Evolutionary conservation across 768 basidiomycete genomes (phyloP).

Genomic region (Kwoniella dejecticola): DNA sequence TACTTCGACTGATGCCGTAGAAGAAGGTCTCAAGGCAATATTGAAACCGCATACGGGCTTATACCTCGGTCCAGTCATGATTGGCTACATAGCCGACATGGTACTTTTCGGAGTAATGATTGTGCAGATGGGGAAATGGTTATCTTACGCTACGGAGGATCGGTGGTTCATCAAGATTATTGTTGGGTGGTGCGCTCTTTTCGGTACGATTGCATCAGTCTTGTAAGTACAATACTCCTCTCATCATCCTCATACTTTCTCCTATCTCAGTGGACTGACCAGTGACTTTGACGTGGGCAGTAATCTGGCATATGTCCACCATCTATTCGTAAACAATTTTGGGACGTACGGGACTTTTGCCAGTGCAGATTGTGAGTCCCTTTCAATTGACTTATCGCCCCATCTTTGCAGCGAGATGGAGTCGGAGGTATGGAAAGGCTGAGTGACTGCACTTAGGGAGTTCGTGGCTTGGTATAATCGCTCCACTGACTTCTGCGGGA

Average conservation of each 20-base stretch:
- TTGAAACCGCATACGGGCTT: slow-evolving; percentile 1
- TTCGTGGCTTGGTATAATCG: slow-evolving; percentile 12
- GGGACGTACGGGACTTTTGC: background rate
- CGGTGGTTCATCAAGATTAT: slow-evolving; percentile 11
- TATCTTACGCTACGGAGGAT: slow-evolving; percentile 3
- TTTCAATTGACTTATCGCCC: too few relatives aligned
- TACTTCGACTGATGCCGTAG: background rate
- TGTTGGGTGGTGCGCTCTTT: slow-evolving; percentile 6
- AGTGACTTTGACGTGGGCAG: too few relatives aligned
- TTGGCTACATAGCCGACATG: slow-evolving; percentile 6
- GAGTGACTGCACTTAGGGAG: too few relatives aligned
- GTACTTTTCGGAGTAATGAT: slow-evolving; percentile 11
- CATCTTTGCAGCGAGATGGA: too few relatives aligned
- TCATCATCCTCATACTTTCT: background rate
- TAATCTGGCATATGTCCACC: slow-evolving; percentile 6
- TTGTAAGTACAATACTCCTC: slow-evolving; percentile 1
- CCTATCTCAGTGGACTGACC: too few relatives aligned
- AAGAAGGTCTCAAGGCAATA: background rate
- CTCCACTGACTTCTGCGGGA: background rate
- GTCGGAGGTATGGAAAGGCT: too few relatives aligned
- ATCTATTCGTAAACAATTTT: slow-evolving; percentile 6
- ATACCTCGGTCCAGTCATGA: slow-evolving; percentile 4
- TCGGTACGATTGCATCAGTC: slow-evolving; percentile 2
- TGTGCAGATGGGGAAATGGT: slow-evolving; percentile 1
- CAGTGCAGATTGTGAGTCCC: slow-evolving; percentile 7